phyloP scores from a whole-genome alignment of 2,329 filamentous ascomycete species.

The Botrytis aclada region DNA sequence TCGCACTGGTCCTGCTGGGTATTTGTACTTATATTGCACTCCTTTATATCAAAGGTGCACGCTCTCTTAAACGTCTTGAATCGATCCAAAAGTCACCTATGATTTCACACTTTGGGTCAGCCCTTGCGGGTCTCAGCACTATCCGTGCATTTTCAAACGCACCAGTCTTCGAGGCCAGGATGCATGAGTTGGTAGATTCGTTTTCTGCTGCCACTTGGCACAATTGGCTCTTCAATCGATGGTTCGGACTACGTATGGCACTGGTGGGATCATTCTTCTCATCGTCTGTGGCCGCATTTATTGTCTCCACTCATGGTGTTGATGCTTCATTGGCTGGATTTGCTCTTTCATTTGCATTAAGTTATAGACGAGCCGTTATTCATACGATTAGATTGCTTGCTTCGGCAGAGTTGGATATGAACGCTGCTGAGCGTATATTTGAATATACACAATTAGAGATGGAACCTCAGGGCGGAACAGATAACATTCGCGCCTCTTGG shows the following conservation, averaged over 20 bases:
- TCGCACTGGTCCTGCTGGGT: constrained; percentile 44
- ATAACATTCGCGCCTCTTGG: constrained; percentile 63
- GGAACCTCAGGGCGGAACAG: constrained; percentile 58
- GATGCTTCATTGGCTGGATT: constrained; percentile 71
- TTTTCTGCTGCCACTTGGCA: constrained; percentile 63
- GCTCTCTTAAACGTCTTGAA: constrained; percentile 72
- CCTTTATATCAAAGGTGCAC: constrained; percentile 62
- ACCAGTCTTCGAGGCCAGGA: constrained; percentile 61
- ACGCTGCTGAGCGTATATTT: constrained; percentile 68
- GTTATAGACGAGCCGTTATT: constrained; percentile 60
- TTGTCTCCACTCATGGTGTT: constrained; percentile 58
- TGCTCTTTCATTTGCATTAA: constrained; percentile 67
- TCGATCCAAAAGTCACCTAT: constrained; percentile 72
- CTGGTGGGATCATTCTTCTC: constrained; percentile 68
- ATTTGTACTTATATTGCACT: constrained; percentile 43
- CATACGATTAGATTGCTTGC: constrained; percentile 64
- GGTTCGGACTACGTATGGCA: constrained; percentile 70
- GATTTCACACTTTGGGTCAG: constrained; percentile 64
- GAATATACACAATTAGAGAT: constrained; percentile 68
- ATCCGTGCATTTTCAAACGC: constrained; percentile 70
- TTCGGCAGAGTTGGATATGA: constrained; percentile 72
- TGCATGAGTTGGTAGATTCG: constrained; percentile 65
- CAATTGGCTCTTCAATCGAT: constrained; percentile 64
- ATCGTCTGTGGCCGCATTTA: constrained; percentile 58
- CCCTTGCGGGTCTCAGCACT: constrained; percentile 66